Conservation (phyloP, 2,329 filamentous ascomycete genomes). For the Claviceps purpurea region DNA sequence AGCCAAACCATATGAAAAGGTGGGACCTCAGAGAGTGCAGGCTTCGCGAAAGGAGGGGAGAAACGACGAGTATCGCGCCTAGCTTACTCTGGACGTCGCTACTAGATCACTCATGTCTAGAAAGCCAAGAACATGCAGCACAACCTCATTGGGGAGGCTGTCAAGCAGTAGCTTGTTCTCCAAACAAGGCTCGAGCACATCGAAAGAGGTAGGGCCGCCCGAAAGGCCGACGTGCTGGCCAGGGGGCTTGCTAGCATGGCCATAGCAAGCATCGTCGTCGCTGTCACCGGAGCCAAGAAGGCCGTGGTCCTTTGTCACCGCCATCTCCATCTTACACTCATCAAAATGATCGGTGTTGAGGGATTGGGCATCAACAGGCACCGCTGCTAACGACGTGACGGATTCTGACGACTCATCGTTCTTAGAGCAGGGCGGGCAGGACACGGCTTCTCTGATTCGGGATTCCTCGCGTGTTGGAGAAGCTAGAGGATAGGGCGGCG, state of each 20-base stretch:
- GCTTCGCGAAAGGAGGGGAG: not conserved
- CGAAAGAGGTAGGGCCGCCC: not conserved
- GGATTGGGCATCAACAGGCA: conserved; percentile 3
- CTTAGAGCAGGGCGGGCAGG: not conserved
- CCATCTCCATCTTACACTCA: not conserved
- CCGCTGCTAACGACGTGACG: not conserved
- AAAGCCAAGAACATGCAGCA: conserved; percentile 41
- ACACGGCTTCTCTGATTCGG: not conserved
- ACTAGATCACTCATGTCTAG: conserved; percentile 45
- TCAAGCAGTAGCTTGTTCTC: conserved; percentile 16
- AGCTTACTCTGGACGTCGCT: conserved; percentile 40
- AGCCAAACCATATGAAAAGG: too few species aligned
- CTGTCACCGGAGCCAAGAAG: not conserved
- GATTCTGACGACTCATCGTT: conserved; percentile 3
- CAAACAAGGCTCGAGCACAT: not conserved
- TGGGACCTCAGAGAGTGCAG: too few species aligned
- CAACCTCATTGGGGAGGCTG: conserved; percentile 40
- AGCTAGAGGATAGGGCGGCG: not conserved
- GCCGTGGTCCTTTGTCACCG: not conserved
- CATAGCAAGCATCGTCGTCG: not conserved
- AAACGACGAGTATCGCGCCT: not conserved
- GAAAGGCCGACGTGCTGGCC: not conserved
- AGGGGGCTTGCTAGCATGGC: not conserved
- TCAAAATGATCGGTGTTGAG: not conserved
- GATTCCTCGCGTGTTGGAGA: not conserved